A percentile compares a stretch with the other conserved stretches of the same genome.
phyloP scores from a whole-genome alignment of 202 grass and related monocot species.

The Miscanthus sacchariflorus region DNA sequence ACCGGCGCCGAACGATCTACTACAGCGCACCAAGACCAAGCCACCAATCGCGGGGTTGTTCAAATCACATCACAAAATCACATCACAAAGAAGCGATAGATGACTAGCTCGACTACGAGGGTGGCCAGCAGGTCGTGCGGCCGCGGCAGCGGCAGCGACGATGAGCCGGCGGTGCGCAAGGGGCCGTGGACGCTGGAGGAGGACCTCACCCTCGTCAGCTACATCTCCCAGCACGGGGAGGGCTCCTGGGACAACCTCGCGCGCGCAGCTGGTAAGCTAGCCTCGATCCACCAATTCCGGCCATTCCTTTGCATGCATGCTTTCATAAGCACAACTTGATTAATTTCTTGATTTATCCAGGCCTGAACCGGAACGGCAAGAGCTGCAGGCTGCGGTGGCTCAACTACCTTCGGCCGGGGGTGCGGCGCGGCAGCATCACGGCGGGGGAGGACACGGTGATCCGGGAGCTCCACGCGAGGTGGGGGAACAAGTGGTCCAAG shows the following conservation, averaged over 20 bases:
- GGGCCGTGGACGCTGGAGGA: constrained; percentile 79
- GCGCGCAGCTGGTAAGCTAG: not conserved
- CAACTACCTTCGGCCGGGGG: constrained; percentile 74
- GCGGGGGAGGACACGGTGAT: constrained; percentile 60
- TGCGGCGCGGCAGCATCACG: constrained; percentile 70
- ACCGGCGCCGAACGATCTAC: constrained; percentile 13
- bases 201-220: constrained; percentile 70
- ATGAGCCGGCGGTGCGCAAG: constrained; percentile 59
- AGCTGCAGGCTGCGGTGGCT: constrained; percentile 87
- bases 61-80: not conserved
- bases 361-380: constrained; percentile 70
- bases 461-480: constrained; percentile 60
- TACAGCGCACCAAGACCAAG: not conserved
- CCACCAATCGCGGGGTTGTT: not conserved
- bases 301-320: not conserved
- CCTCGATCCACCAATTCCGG: too few relatives aligned
- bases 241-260: constrained; percentile 55
- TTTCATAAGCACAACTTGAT: too few relatives aligned
- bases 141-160: constrained; percentile 33
- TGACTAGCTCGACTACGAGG: not conserved
- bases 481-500: constrained; percentile 74
- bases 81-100: not conserved
- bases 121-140: constrained; percentile 14
- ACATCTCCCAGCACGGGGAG: constrained; percentile 62
- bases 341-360: constrained; percentile 18